Evolutionary conservation across 495 filamentous ascomycete genomes (phyloP).

Genomic region (Lasiosphaeria ovina): DNA sequence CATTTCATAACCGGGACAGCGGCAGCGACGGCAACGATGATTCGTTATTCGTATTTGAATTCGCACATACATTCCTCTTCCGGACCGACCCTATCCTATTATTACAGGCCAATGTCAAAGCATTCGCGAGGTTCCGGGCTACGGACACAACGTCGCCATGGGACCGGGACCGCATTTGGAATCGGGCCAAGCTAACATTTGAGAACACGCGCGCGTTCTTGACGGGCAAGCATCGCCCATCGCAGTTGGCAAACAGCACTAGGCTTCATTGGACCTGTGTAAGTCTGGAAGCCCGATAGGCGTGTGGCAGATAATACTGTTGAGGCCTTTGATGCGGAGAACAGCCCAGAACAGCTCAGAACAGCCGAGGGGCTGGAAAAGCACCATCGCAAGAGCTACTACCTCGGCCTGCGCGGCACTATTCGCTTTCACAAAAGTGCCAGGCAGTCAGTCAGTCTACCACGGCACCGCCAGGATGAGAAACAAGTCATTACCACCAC

Average conservation of each 20-base stretch:
- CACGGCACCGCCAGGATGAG: conserved; percentile 6
- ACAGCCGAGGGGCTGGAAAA: conserved; percentile 7
- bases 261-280: conserved; percentile 9
- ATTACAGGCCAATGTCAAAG: conserved; percentile 12
- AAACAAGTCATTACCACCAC: conserved; percentile 1
- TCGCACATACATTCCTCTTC: conserved; percentile 7
- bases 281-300: conserved; percentile 1
- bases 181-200: neutral
- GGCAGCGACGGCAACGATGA: neutral
- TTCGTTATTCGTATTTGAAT: neutral
- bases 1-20: neutral
- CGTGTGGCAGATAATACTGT: conserved; percentile 3
- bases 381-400: neutral
- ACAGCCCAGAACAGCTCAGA: neutral
- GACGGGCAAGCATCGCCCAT: neutral
- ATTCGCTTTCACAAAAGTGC: conserved; percentile 5
- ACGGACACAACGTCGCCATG: neutral
- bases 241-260: neutral
- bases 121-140: conserved; percentile 6
- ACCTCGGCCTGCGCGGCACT: neutral
- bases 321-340: conserved; percentile 11
- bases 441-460: neutral
- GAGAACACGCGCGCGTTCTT: conserved; percentile 4
- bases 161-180: neutral
- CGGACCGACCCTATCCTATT: conserved; percentile 10